Evolutionary conservation across 139 green algal species (phyloP).

Genomic region (Chlorella sp.): DNA sequence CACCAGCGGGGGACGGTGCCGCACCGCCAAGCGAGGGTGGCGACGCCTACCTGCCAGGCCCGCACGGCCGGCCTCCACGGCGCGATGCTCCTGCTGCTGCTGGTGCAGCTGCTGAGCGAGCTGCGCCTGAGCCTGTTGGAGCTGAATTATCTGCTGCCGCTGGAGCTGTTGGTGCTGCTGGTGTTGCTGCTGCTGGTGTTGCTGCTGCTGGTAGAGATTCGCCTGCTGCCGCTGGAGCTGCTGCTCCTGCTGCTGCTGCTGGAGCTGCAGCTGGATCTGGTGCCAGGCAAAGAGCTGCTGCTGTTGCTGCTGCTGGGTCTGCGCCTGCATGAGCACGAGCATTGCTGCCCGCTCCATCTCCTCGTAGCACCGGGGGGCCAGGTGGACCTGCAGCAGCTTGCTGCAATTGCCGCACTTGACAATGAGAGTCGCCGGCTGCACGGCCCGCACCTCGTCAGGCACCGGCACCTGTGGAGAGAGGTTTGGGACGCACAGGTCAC

Average conservation of each 20-base stretch:
- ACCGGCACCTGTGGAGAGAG: constrained; percentile 1
- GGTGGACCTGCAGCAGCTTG: constrained; percentile 1
- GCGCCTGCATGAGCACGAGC: neutral
- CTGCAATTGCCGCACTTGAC: constrained; percentile 5
- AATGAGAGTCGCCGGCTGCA: neutral
- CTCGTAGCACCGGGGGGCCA: neutral
- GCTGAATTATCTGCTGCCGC: neutral
- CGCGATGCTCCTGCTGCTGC: neutral
- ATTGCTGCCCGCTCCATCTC: neutral
- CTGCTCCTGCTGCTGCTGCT: neutral
- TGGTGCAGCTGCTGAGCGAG: neutral
- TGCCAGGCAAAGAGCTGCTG: neutral
- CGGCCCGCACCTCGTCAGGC: constrained; percentile 1
- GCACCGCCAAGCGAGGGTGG: neutral
- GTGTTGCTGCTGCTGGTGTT: neutral
- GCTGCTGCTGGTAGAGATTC: constrained; percentile 8
- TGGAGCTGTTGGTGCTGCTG: neutral
- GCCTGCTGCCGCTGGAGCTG: constrained; percentile 6
- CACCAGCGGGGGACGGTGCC: neutral
- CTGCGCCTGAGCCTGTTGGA: neutral
- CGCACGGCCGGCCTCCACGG: neutral
- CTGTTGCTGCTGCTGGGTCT: neutral
- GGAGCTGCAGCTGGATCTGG: neutral
- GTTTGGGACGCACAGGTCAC: no score
- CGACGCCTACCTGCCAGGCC: neutral